These are phyloP conservation scores for Apiospora arundinis DNA, from an alignment of 2,329 filamentous ascomycete genomes.

Conservation along the genomic window DNA sequence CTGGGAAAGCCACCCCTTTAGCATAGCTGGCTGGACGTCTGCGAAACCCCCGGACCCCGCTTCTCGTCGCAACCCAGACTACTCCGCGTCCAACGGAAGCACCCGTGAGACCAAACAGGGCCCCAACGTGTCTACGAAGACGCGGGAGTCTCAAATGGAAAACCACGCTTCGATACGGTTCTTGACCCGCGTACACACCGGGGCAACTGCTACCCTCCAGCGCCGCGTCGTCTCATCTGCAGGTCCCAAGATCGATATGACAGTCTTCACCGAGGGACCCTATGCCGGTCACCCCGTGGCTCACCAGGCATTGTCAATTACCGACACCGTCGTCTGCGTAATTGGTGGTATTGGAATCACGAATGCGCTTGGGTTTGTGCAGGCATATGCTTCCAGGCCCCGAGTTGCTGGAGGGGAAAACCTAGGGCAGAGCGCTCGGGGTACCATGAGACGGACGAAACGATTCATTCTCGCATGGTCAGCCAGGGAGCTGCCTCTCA, in stretches of 20 bases:
- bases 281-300: conserved; percentile 29
- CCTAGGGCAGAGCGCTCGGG: not conserved
- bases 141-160: not conserved
- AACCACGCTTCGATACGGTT: conserved; percentile 20
- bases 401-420: not conserved
- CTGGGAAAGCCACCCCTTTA: conserved; percentile 39
- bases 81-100: not conserved
- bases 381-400: conserved; percentile 27
- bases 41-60: not conserved
- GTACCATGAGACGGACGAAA: conserved; percentile 30
- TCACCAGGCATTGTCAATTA: conserved; percentile 23
- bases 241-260: conserved; percentile 20
- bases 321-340: conserved; percentile 30
- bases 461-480: conserved; percentile 36
- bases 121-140: not conserved
- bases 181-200: conserved; percentile 28
- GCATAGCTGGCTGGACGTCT: conserved; percentile 30
- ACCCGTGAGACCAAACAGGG: not conserved
- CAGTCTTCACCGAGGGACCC: conserved; percentile 29
- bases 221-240: conserved; percentile 21
- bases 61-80: not conserved
- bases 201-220: conserved; percentile 26
- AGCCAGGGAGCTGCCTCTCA: conserved; percentile 32
- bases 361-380: conserved; percentile 30
- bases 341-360: conserved; percentile 31